phyloP scores from a whole-genome alignment of 140 eudicot species.

The Oenanthe javanica region DNA sequence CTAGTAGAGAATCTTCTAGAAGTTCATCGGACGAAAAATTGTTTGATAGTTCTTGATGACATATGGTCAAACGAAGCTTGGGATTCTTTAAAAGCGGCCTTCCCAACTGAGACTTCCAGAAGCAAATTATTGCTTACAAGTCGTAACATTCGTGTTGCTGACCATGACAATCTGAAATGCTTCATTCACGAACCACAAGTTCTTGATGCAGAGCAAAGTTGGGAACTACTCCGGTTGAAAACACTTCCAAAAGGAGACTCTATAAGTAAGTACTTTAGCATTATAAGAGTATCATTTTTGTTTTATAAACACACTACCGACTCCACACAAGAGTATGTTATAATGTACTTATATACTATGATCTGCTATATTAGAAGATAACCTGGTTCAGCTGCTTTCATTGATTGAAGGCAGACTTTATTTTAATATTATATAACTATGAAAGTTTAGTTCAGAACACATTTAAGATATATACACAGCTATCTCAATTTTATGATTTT shows the following conservation, averaged over 20 bases:
- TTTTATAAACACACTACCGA: background rate
- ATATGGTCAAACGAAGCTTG: too few relatives aligned
- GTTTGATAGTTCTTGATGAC: too few relatives aligned
- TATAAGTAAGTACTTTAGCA: background rate
- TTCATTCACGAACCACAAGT: conserved; percentile 13
- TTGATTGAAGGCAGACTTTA: too few relatives aligned
- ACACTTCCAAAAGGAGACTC: background rate
- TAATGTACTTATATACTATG: background rate
- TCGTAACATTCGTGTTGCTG: background rate
- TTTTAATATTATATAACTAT: too few relatives aligned
- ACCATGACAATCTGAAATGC: conserved; percentile 5
- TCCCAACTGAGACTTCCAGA: too few relatives aligned
- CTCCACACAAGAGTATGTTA: background rate
- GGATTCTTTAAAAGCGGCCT: too few relatives aligned
- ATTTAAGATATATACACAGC: background rate
- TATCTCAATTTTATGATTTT: background rate
- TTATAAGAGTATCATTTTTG: too few relatives aligned
- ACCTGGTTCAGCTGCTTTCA: too few relatives aligned
- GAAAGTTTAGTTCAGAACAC: background rate
- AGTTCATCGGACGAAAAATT: too few relatives aligned
- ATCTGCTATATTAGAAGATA: background rate
- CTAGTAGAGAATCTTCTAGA: too few relatives aligned
- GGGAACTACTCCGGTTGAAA: conserved; percentile 23
- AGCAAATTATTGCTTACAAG: too few relatives aligned
- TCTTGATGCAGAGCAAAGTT: conserved; percentile 20